Evolutionary conservation across 2,329 filamentous ascomycete species (phyloP).

Genomic region (Fusarium odoratissimum): DNA sequence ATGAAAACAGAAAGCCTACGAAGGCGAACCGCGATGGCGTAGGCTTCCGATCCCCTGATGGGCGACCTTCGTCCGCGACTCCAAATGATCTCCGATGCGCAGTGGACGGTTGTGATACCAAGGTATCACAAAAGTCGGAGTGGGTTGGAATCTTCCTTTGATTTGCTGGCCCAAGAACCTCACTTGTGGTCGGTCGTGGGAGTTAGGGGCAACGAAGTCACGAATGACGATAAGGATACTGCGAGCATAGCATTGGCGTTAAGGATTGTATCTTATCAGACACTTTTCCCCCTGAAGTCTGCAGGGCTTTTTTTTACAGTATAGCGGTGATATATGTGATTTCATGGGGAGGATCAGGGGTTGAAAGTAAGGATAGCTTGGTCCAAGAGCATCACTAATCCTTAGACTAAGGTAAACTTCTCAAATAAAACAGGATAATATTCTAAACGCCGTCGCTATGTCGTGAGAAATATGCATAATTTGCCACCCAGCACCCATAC

Average conservation of each 20-base stretch:
- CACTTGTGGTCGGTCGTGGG: background rate
- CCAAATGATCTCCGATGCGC: conserved; percentile 61
- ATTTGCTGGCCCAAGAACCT: conserved; percentile 44
- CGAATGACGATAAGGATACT: conserved; percentile 27
- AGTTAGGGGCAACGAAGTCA: conserved; percentile 24
- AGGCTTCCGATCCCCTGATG: conserved; percentile 53
- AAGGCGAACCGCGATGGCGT: conserved; percentile 49
- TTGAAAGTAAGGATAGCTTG: background rate
- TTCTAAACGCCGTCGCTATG: conserved; percentile 36
- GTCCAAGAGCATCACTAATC: background rate
- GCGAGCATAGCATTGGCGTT: conserved; percentile 38
- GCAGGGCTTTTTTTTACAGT: background rate
- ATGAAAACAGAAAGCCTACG: conserved; percentile 63
- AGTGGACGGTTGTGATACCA: conserved; percentile 67
- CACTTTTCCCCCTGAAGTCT: conserved; percentile 1
- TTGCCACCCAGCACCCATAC: conserved; percentile 12
- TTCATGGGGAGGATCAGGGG: background rate
- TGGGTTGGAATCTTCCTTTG: conserved; percentile 73
- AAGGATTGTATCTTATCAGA: conserved; percentile 14
- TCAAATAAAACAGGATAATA: conserved; percentile 6
- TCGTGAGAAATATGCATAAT: background rate
- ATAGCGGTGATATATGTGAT: conserved; percentile 3
- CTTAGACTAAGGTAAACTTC: background rate
- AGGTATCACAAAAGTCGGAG: conserved; percentile 64
- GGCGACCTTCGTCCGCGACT: conserved; percentile 41